Evolutionary conservation across 768 basidiomycete species (phyloP), one percentile per base, ranked within the genome.

Genomic region (Lentinula detonsa): DNA sequence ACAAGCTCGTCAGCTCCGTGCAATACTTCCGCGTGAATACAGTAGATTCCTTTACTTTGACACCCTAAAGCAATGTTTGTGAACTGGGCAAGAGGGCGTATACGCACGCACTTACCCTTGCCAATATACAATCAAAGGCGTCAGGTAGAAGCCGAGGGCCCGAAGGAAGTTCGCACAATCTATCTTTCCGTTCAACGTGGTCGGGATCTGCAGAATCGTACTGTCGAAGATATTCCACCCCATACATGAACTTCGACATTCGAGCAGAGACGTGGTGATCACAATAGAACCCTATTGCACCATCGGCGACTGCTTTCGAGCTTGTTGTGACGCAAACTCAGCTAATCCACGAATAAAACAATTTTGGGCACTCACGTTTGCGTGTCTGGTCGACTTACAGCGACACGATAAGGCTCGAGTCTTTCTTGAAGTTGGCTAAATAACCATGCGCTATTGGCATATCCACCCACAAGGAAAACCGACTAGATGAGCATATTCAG

Each of bases 231-330:
- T 85, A 91, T 70, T 91, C 89, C 50, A 91, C 90, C 15, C 90
- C 90, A 67, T 91, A 93, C 84, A 90, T 85, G 67, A 82, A 91
- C 69, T 81, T 90, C 34, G 88, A 88, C 76, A 91, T 85, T 48
- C 90, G 83, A 23, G 90, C 88, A 4, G 88, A 88, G 59, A 93
- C 91, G 65, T 91, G 86, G 63, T 91, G 91, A 66, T 91, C 90
- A 65, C 87, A 88, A 72, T 90, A 91, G 72, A 91, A 93, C 33
- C 89, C 89, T 63, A 92, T 83, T 1, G 90, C 89, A 28, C 91
- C 90, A 64, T 93, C 89, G 34, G 91, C 89, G 6, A 91, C 90
- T 3, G 91, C 90, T 71, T 93, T 93, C 16, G 91, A 91, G 13
- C 90, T 39, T 91, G 64, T n/a, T 66, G 33, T 37, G 42, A 23